phyloP scores from a whole-genome alignment of 2,329 filamentous ascomycete species.

The Cytospora paraplurivora region DNA sequence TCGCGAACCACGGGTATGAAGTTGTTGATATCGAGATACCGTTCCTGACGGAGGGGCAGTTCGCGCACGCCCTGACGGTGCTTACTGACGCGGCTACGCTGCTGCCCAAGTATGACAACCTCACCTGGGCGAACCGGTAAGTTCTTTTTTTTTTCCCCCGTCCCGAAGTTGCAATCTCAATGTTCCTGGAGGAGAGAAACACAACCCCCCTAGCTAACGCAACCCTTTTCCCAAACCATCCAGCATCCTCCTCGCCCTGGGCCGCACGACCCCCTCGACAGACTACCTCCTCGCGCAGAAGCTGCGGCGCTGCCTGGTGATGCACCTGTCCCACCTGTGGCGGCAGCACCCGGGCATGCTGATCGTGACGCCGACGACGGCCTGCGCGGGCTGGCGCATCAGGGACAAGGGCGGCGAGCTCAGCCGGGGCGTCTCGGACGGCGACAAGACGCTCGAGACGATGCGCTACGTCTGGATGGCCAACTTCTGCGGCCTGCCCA shows the following conservation, averaged over 20 bases:
- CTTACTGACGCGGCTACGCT: conserved; percentile 61
- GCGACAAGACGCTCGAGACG: conserved; percentile 47
- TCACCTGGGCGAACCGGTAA: conserved; percentile 50
- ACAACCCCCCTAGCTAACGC: background rate
- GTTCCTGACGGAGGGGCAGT: conserved; percentile 63
- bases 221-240: conserved; percentile 44
- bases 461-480: conserved; percentile 56
- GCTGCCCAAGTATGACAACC: conserved; percentile 48
- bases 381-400: conserved; percentile 50
- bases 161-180: no score
- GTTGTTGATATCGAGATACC: conserved; percentile 60
- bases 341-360: conserved; percentile 66
- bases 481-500: conserved; percentile 52
- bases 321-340: conserved; percentile 70
- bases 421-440: conserved; percentile 47
- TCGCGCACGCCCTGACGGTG: conserved; percentile 74
- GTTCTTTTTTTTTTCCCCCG: no score
- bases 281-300: conserved; percentile 73
- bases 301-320: conserved; percentile 68
- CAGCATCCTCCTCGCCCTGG: conserved; percentile 66
- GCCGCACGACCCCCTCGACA: conserved; percentile 60
- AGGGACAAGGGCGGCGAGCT: conserved; percentile 39
- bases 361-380: conserved; percentile 70
- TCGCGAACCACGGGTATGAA: conserved; percentile 52
- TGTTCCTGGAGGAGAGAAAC: accelerated